Conservation (phyloP, 768 basidiomycete genomes). For the Bullera alba region DNA sequence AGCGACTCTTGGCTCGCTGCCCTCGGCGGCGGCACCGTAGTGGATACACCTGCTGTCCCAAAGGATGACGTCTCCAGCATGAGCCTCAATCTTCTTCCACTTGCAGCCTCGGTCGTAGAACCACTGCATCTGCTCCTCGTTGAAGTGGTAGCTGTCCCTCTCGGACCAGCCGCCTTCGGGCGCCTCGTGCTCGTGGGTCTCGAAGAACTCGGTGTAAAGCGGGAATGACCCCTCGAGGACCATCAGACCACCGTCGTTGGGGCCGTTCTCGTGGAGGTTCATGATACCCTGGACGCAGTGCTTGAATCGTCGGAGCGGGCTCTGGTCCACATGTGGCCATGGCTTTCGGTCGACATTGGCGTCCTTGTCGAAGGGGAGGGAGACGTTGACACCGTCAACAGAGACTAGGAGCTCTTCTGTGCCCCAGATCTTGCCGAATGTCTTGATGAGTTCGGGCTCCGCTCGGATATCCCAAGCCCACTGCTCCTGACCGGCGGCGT, state of each 20-base stretch:
- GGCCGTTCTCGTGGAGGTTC: conserved; percentile 38
- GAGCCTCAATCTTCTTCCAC: conserved; percentile 43
- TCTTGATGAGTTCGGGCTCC: conserved; percentile 38
- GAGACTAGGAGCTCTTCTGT: conserved; percentile 38
- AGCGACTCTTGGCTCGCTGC: conserved; percentile 31
- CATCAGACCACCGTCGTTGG: conserved; percentile 46
- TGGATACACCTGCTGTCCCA: conserved; percentile 44
- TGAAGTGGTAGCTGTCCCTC: conserved; percentile 25
- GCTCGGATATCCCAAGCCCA: conserved; percentile 40
- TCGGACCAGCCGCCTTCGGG: conserved; percentile 24
- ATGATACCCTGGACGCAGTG: conserved; percentile 38
- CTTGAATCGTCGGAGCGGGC: conserved; percentile 17
- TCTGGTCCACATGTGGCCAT: conserved; percentile 39
- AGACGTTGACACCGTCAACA: conserved; percentile 21
- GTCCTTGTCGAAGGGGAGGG: conserved; percentile 12
- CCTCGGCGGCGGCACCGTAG: conserved; percentile 38
- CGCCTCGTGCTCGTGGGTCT: conserved; percentile 19
- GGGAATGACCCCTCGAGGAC: conserved; percentile 42
- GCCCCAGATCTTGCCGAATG: conserved; percentile 43
- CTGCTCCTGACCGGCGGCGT: conserved; percentile 39
- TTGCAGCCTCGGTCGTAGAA: conserved; percentile 45
- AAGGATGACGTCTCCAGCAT: conserved; percentile 43
- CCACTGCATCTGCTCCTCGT: conserved; percentile 38
- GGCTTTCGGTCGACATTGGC: conserved; percentile 13
- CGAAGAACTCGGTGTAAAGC: conserved; percentile 6